Evolutionary conservation across 2,329 filamentous ascomycete species (phyloP).

Genomic region (Thielaviopsis euricoi): DNA sequence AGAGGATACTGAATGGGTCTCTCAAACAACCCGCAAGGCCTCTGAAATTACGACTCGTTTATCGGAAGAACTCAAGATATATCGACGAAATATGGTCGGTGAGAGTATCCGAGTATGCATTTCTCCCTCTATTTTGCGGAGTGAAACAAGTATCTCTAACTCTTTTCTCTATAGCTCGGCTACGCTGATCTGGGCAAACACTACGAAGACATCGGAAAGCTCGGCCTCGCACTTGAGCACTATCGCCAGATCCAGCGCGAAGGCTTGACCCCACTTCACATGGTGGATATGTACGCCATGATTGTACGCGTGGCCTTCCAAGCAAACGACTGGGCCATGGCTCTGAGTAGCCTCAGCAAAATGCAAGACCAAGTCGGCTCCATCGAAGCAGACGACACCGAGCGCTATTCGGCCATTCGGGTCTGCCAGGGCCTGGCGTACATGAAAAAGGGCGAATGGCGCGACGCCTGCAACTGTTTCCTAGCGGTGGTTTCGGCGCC

Average conservation of each 20-base stretch:
- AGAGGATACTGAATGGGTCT: conserved; percentile 61
- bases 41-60: conserved; percentile 56
- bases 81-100: conserved; percentile 94
- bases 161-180: conserved; percentile 53
- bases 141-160: neutral
- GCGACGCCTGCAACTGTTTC: conserved; percentile 14
- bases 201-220: conserved; percentile 61
- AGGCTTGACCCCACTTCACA: conserved; percentile 67
- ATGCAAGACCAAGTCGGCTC: conserved; percentile 28
- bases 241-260: conserved; percentile 82
- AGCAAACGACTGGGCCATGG: conserved; percentile 59
- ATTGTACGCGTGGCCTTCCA: conserved; percentile 62
- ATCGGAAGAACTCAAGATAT: conserved; percentile 72
- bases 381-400: neutral
- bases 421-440: conserved; percentile 34
- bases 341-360: conserved; percentile 45
- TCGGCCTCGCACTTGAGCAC: conserved; percentile 55
- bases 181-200: conserved; percentile 84
- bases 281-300: conserved; percentile 66
- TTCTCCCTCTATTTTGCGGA: neutral
- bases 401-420: conserved; percentile 20
- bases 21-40: conserved; percentile 48
- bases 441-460: conserved; percentile 37
- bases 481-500: conserved; percentile 41
- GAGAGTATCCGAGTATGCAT: conserved; percentile 70